phyloP scores from a whole-genome alignment of 148 eudicot genomes.

The Vaccinium myrtillus region DNA sequence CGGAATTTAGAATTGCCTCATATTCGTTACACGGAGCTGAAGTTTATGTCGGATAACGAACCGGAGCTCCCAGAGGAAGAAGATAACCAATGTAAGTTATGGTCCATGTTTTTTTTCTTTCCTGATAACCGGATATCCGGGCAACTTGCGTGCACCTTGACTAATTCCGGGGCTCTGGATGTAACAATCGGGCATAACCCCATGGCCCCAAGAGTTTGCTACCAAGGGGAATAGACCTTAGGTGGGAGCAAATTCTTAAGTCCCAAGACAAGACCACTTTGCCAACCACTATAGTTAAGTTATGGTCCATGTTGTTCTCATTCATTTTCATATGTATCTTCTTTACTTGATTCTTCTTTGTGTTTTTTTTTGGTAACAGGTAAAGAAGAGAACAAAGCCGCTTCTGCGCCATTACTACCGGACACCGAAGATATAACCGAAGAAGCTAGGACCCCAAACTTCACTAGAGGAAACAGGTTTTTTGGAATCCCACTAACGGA shows the following conservation, averaged over 20 bases:
- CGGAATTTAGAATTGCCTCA: constrained; percentile 49
- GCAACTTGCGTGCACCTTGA: too few relatives aligned
- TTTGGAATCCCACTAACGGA: constrained; percentile 60
- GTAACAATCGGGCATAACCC: too few relatives aligned
- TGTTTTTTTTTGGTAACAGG: constrained; percentile 14
- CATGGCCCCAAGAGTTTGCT: too few relatives aligned
- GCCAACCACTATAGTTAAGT: too few relatives aligned
- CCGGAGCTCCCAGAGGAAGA: constrained; percentile 41
- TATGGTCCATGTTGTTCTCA: not conserved
- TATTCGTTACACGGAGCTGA: constrained; percentile 48
- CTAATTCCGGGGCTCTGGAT: too few relatives aligned
- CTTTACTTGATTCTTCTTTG: not conserved
- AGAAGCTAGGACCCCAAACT: constrained; percentile 54
- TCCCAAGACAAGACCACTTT: too few relatives aligned
- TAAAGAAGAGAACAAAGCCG: constrained; percentile 47
- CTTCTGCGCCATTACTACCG: constrained; percentile 35
- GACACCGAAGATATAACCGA: constrained; percentile 57
- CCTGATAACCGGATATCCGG: too few relatives aligned
- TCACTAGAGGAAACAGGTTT: constrained; percentile 49
- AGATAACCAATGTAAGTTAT: constrained; percentile 17
- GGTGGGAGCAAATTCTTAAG: too few relatives aligned
- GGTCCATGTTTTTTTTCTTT: not conserved
- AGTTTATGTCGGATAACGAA: constrained; percentile 39
- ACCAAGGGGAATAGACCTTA: too few relatives aligned
- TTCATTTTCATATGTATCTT: not conserved